Base-by-base conservation (phyloP, 352 stramenopile genomes). In the Hyaloperonospora brassicae region DNA sequence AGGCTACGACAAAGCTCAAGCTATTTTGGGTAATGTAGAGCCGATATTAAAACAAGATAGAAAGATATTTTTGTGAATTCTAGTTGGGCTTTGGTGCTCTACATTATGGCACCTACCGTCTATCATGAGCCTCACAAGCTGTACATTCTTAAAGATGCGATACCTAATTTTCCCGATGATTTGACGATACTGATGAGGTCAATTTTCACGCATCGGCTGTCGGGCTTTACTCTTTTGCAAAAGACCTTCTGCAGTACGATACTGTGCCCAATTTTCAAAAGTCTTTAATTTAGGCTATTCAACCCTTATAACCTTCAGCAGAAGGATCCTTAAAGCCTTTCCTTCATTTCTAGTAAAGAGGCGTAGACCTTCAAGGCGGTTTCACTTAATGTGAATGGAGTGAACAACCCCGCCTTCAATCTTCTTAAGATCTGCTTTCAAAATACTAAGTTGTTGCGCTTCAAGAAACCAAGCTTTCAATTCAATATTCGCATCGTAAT, bases 41-140 rank as follows among this genome's bases (percentile, higher is more conserved):
- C n/a, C n/a, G n/a, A n/a, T n/a, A n/a, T n/a, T n/a, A n/a, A n/a
- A n/a, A n/a, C n/a, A n/a, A n/a, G n/a, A n/a, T n/a, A 39, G 11
- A 5, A 35, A 2, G 14, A 24, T 13, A 7, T 50, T 6, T 25
- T 50, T 13, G 25, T 50, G 7, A 24, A 40, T 14, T 50, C 25
- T 0, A n/a, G 9, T 39, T 50, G 44, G 27, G 44, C 39, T 39
- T 14, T 50, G 27, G 44, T 50, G 10, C 1, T 50, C 6, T 14
- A 50, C 6, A 50, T 50, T 25, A 50, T 50, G 44, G 14, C 44
- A 14, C 44, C 44, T 4, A 50, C 44, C 0, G 44, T 50, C 8
- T 50, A 50, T 10, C 44, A 39, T 10, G 14, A 50, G 1, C 25
- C 44, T 14, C 24, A 27, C 1, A 40, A 50, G 14, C 1, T 50